Evolutionary conservation across 495 filamentous ascomycete species (phyloP).

Genomic region (Penicillium lividum): DNA sequence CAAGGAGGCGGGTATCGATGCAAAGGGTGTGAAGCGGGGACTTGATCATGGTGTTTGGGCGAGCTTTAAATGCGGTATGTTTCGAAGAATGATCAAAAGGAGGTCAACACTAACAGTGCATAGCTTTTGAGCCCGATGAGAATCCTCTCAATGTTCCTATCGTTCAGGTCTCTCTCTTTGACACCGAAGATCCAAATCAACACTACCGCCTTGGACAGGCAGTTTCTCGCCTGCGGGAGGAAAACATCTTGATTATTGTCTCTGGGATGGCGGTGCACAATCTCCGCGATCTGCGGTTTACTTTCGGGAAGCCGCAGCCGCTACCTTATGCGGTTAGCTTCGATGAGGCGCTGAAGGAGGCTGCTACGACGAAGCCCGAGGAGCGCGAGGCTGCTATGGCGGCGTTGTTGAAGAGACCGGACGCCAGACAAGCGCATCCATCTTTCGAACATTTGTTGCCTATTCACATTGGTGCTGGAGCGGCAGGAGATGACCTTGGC

Average conservation of each 20-base stretch:
- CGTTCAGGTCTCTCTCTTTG: slow-evolving; percentile 78
- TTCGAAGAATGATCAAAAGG: slow-evolving; percentile 1
- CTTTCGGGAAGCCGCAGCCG: slow-evolving; percentile 45
- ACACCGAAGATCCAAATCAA: slow-evolving; percentile 64
- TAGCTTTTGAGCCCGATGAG: slow-evolving; percentile 66
- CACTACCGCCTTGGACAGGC: slow-evolving; percentile 75
- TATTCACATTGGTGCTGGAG: slow-evolving; percentile 71
- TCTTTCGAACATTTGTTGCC: slow-evolving; percentile 80
- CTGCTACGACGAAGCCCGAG: slow-evolving; percentile 52
- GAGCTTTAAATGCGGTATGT: slow-evolving; percentile 63
- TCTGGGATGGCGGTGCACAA: slow-evolving; percentile 92
- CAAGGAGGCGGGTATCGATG: slow-evolving; percentile 60
- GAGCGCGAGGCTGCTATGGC: slow-evolving; percentile 63
- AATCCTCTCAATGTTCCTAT: slow-evolving; percentile 78
- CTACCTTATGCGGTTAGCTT: slow-evolving; percentile 73
- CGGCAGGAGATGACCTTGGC: slow-evolving; percentile 63
- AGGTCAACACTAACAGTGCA: background rate
- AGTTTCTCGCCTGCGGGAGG: slow-evolving; percentile 65
- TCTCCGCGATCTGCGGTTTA: slow-evolving; percentile 61
- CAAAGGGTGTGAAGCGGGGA: slow-evolving; percentile 63
- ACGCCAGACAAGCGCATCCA: slow-evolving; percentile 78
- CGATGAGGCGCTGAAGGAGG: slow-evolving; percentile 75
- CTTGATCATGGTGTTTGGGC: slow-evolving; percentile 84
- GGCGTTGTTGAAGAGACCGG: slow-evolving; percentile 58
- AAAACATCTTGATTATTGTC: slow-evolving; percentile 71